Evolutionary conservation across 2,329 filamentous ascomycete species (phyloP), one percentile per base, ranked within the genome.

Genomic region (Pseudogymnoascus sp.): DNA sequence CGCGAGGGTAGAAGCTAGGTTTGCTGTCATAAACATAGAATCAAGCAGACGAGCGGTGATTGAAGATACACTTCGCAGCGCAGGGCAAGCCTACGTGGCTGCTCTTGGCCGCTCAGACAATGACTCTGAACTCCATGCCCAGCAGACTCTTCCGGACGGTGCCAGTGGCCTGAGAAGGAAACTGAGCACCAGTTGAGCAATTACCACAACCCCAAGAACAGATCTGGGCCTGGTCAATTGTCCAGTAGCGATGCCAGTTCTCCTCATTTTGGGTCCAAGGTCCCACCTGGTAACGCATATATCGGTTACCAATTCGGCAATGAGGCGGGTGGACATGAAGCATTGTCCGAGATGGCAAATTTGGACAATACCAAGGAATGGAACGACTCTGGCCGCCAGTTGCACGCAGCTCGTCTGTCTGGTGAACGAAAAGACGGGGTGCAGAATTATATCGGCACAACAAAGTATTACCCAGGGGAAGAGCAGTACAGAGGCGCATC

Each of bases 131-230:
- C 9, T 8, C 16, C 11, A 14, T 35, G 16, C 28, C 28, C 49
- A 33, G 16, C 28, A 55, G n/a, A 35, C 9, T 22, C 49, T 22
- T 55, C 28, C 8, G 7, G 25, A 14, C 5, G 9, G 9, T n/a
- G 11, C 11, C 28, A 19, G 28, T 55, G 28, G 69, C 2, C 60
- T 71, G 35, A 52, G 42, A 4, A 62, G 7, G 71, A 72, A 36
- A 66, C 68, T 16, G 61, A 63, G n/a, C 69, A 72, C 60, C 65
- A 63, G 9, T 38, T 35, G n/a, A 35, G 25, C 45, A 19, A 16
- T 11, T 19, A 55, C 8, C 16, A 22, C 28, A 55, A 14, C 16
- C 16, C 28, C 4, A 33, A 2, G 9, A 19, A 14, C 28, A 55
- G 5, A 14, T 14, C 9, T 22, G 49, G 28, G 16, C 28, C 28